phyloP scores from a whole-genome alignment of 441 rosid species.

The Brassica balearica region DNA sequence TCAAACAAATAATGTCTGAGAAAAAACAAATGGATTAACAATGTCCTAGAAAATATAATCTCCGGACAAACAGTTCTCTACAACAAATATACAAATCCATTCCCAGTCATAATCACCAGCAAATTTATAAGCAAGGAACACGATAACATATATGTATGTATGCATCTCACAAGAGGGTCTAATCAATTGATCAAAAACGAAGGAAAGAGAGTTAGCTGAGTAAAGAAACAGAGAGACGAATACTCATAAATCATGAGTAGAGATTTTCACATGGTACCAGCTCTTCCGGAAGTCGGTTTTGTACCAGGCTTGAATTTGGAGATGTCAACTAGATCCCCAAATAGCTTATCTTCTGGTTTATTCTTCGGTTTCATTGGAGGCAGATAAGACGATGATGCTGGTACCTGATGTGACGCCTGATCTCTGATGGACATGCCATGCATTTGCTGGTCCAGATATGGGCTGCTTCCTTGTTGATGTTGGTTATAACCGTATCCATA shows the following conservation, averaged over 20 bases:
- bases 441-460: constrained; percentile 78
- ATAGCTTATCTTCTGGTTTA: constrained; percentile 93
- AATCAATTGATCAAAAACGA: constrained; percentile 30
- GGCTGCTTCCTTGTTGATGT: constrained; percentile 67
- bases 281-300: constrained; percentile 69
- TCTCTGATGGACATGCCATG: constrained; percentile 78
- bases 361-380: constrained; percentile 70
- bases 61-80: constrained; percentile 33
- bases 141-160: constrained; percentile 30
- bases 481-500: constrained; percentile 68
- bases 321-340: constrained; percentile 96
- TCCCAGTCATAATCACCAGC: constrained; percentile 35
- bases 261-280: constrained; percentile 78
- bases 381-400: constrained; percentile 54
- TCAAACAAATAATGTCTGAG: constrained; percentile 9
- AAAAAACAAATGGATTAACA: constrained; percentile 13
- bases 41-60: not conserved
- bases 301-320: constrained; percentile 70
- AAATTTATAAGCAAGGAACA: constrained; percentile 31
- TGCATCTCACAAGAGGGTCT: constrained; percentile 33
- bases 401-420: constrained; percentile 65
- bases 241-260: constrained; percentile 15
- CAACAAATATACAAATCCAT: constrained; percentile 44
- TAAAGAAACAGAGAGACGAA: constrained; percentile 27
- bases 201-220: constrained; percentile 40